Evolutionary conservation across 2,329 filamentous ascomycete genomes (phyloP).

Genomic region (Colletotrichum liaoningense): DNA sequence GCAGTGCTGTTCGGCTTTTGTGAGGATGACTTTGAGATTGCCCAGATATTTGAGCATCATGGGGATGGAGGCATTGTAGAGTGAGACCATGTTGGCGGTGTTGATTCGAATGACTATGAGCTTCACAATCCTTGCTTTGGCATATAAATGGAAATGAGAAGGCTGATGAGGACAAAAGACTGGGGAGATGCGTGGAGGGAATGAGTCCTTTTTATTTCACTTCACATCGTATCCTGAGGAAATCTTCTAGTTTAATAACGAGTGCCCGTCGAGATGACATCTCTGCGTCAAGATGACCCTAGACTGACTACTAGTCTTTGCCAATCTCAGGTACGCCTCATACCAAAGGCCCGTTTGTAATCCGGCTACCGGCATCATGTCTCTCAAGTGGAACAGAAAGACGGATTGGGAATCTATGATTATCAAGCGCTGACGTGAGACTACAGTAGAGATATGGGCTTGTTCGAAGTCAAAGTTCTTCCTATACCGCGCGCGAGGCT

Average conservation of each 20-base stretch:
- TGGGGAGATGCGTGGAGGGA: neutral
- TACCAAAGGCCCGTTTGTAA: neutral
- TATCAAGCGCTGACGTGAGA: slow-evolving; percentile 26
- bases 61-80: slow-evolving; percentile 36
- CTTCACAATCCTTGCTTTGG: neutral
- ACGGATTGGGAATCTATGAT: too few relatives aligned
- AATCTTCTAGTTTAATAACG: neutral
- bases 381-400: neutral
- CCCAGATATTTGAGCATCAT: slow-evolving; percentile 44
- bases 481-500: too few relatives aligned
- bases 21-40: slow-evolving; percentile 39
- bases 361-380: neutral
- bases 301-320: neutral
- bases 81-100: slow-evolving; percentile 23
- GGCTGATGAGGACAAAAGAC: neutral
- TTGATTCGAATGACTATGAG: neutral
- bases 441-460: neutral
- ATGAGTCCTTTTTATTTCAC: neutral
- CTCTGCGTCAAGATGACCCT: neutral
- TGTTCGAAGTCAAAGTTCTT: neutral
- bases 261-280: neutral
- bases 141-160: neutral
- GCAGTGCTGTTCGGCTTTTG: slow-evolving; percentile 30
- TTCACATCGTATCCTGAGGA: neutral
- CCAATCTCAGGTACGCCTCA: neutral